Evolutionary conservation across 139 green algal genomes (phyloP).

Genomic region (Tetradesmus lagerheimii): DNA sequence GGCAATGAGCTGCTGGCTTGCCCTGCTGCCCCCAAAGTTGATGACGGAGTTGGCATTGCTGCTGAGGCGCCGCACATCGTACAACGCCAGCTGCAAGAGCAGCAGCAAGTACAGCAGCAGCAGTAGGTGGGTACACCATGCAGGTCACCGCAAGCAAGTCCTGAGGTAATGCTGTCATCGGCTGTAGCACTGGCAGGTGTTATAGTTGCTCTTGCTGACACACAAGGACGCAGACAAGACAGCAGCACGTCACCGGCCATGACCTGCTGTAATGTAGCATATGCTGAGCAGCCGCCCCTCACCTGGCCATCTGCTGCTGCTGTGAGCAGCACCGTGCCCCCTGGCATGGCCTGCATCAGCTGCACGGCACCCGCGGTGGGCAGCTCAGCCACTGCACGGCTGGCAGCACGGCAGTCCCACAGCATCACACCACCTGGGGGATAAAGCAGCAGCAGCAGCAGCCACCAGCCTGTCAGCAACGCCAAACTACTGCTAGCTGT

Average conservation of each 20-base stretch:
- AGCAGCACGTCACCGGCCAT: neutral
- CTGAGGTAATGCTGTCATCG: too few relatives aligned
- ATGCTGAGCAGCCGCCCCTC: neutral
- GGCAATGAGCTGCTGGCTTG: constrained; percentile 11
- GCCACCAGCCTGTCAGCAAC: neutral
- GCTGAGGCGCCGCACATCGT: constrained; percentile 26
- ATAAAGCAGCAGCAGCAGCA: neutral
- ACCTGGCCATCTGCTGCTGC: constrained; percentile 34
- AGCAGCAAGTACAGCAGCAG: neutral
- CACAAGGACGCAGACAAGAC: neutral
- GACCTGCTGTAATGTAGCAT: neutral
- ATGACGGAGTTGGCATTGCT: constrained; percentile 20
- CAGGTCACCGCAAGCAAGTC: neutral
- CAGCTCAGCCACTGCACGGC: neutral
- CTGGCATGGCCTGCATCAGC: neutral
- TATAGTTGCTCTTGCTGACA: neutral
- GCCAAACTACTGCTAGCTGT: neutral
- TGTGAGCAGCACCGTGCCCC: constrained; percentile 8
- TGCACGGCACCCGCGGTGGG: neutral
- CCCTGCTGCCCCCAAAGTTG: constrained; percentile 44
- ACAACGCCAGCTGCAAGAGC: constrained; percentile 5
- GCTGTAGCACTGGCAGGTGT: too few relatives aligned
- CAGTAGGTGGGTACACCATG: too few relatives aligned
- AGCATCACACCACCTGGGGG: constrained; percentile 3
- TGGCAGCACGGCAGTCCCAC: constrained; percentile 36